A percentile compares a stretch with the other conserved stretches of the same genome.
phyloP scores from a whole-genome alignment of 768 basidiomycete species.

The Astraeus odoratus region DNA sequence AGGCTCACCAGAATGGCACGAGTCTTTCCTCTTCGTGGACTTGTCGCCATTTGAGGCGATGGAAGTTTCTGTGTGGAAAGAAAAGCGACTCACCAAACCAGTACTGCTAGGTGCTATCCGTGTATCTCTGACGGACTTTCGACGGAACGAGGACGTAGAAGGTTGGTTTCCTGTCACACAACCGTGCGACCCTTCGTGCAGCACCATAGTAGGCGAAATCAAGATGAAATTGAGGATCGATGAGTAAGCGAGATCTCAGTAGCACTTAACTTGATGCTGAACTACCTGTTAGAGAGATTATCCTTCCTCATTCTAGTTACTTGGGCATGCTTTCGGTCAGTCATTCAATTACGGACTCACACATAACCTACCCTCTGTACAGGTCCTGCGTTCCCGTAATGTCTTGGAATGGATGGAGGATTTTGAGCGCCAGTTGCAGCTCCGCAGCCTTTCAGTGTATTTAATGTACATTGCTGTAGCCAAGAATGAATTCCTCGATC shows the following conservation, averaged over 20 bases:
- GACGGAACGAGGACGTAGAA: constrained; percentile 66
- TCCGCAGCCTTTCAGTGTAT: constrained; percentile 55
- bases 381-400: constrained; percentile 47
- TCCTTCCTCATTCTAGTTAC: constrained; percentile 66
- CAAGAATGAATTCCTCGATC: constrained; percentile 54
- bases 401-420: constrained; percentile 71
- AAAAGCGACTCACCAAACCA: constrained; percentile 57
- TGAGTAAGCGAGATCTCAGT: constrained; percentile 46
- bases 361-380: constrained; percentile 32
- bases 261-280: constrained; percentile 5
- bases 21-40: constrained; percentile 66
- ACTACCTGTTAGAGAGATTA: constrained; percentile 57
- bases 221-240: constrained; percentile 66
- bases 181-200: constrained; percentile 37
- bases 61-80: constrained; percentile 61
- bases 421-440: constrained; percentile 57
- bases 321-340: constrained; percentile 50
- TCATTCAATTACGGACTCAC: constrained; percentile 1
- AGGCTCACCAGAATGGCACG: constrained; percentile 76
- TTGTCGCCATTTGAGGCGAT: constrained; percentile 73
- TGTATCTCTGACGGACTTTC: constrained; percentile 64
- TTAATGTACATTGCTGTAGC: constrained; percentile 66
- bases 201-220: constrained; percentile 68
- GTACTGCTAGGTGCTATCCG: constrained; percentile 51
- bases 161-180: constrained; percentile 81